phyloP scores from a whole-genome alignment of 805 yeast genomes.

The Lachancea dasiensis region DNA sequence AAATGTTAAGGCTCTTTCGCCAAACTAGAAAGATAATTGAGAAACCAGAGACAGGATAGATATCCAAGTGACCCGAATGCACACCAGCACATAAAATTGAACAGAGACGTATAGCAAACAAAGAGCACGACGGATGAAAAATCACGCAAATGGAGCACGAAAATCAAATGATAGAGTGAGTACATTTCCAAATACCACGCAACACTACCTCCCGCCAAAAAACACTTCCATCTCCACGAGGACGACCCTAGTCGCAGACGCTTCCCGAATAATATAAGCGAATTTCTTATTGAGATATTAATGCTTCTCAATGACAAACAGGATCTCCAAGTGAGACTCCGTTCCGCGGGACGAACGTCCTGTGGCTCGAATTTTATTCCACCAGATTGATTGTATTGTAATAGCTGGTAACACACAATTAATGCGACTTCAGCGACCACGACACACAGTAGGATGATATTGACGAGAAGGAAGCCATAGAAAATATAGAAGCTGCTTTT shows the following conservation, averaged over 20 bases:
- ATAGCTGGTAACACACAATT: conserved; percentile 58
- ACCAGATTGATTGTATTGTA: conserved; percentile 37
- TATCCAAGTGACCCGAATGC: conserved; percentile 75
- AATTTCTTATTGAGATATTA: not conserved
- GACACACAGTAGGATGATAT: conserved; percentile 51
- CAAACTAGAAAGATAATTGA: conserved; percentile 34
- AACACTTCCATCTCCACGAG: conserved; percentile 85
- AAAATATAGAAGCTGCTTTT: conserved; percentile 71
- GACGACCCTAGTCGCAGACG: conserved; percentile 5
- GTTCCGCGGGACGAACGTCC: not conserved
- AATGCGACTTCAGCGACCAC: conserved; percentile 68
- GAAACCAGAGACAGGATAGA: conserved; percentile 58
- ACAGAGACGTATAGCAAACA: conserved; percentile 63
- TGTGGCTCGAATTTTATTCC: not conserved
- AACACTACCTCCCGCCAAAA: conserved; percentile 62
- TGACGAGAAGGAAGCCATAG: conserved; percentile 69
- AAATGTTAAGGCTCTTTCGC: conserved; percentile 3
- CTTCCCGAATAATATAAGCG: not conserved
- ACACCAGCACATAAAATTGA: conserved; percentile 55
- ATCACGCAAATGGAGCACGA: conserved; percentile 55
- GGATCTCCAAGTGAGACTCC: not conserved
- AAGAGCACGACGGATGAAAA: conserved; percentile 62
- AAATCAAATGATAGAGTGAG: conserved; percentile 58
- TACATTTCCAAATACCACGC: conserved; percentile 66
- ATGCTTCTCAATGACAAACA: not conserved